These are phyloP conservation scores for Candida caryicola DNA, from an alignment of 805 yeast genomes.

Conservation along the genomic window DNA sequence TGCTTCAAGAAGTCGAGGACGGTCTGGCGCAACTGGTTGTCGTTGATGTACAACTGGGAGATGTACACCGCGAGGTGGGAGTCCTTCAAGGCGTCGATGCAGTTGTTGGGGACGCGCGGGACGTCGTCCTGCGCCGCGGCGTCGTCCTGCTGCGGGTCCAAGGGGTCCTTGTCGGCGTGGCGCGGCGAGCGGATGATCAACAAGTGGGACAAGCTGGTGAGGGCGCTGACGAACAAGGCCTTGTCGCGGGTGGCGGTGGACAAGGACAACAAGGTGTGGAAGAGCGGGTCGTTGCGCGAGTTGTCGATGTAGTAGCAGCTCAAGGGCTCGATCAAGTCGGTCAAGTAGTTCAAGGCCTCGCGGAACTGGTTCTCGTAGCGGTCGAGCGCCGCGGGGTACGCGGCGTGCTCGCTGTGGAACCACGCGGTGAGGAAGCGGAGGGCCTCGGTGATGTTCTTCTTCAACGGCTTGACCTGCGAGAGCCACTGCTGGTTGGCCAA, in stretches of 20 bases:
- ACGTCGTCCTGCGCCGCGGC: constrained; percentile 12
- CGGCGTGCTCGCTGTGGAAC: constrained; percentile 23
- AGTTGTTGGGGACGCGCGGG: constrained; percentile 26
- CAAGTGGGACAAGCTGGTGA: constrained; percentile 77
- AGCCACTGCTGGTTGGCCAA: constrained; percentile 76
- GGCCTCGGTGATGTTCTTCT: constrained; percentile 43
- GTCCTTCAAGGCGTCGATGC: constrained; percentile 37
- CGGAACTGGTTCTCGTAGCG: constrained; percentile 34
- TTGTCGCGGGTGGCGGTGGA: constrained; percentile 62
- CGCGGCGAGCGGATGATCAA: constrained; percentile 42
- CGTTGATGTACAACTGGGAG: constrained; percentile 56
- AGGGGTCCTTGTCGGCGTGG: constrained; percentile 2
- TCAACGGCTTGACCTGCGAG: constrained; percentile 51
- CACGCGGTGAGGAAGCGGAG: constrained; percentile 39
- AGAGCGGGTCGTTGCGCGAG: constrained; percentile 64
- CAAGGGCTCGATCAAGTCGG: constrained; percentile 82
- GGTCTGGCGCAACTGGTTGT: constrained; percentile 72
- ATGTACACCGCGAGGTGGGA: constrained; percentile 51
- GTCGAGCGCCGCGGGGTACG: constrained; percentile 16
- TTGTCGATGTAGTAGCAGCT: constrained; percentile 81
- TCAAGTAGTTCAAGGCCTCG: constrained; percentile 63
- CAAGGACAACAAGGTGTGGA: constrained; percentile 51
- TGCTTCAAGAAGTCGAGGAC: constrained; percentile 82
- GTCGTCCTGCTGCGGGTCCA: constrained; percentile 36
- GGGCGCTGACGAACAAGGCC: constrained; percentile 60